Evolutionary conservation across 2,329 filamentous ascomycete species (phyloP), one percentile per base, ranked within the genome.

Genomic region (Tolypocladium guangdongense): DNA sequence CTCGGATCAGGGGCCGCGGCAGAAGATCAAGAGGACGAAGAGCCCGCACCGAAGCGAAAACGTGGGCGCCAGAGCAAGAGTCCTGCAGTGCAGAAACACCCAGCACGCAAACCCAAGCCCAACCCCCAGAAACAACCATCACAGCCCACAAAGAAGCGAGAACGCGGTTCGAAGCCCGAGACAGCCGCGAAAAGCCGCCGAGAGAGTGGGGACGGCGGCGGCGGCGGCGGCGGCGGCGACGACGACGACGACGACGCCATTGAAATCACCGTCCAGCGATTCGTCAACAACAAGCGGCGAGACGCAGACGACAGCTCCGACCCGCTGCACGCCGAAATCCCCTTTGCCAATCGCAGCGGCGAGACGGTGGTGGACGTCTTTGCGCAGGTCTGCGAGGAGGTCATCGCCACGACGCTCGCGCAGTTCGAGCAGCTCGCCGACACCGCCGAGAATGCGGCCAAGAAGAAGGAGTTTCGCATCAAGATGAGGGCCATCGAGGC

Each of bases 301-400:
- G 66, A 68, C 14, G 71, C 73, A 4, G 69, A 71, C 39, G 74
- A 74, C 3, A 66, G 65, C 3, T 65, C 67, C 3, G 72, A 81
- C 46, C 71, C 77, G 0, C 68, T 80, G 4, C 73, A 74, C 46
- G 62, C 68, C 2, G 75, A 79, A 5, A 78, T 83, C 2, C 78
- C 80, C 0, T 80, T 78, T 56, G 69, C 74, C 0, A 78, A 76
- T 58, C 73, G 75, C 18, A 67, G 70, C 24, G 79, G 80, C 47
- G 81, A 84, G 58, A 86, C 81, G 49, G 74, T 78, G 0, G 71
- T 86, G 2, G 83, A 86, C 58, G 82, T 86, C 1, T 71, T 86
- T 38, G 72, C 77, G 7, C 77, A 83, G 57, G 73, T 84, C 16
- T 85, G 80, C 61, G 76, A 82, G 36, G 82, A 86, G 60, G 73